Evolutionary conservation across 768 basidiomycete species (phyloP), one percentile per base, ranked within the genome.

Genomic region (Russula griseocarnosa): DNA sequence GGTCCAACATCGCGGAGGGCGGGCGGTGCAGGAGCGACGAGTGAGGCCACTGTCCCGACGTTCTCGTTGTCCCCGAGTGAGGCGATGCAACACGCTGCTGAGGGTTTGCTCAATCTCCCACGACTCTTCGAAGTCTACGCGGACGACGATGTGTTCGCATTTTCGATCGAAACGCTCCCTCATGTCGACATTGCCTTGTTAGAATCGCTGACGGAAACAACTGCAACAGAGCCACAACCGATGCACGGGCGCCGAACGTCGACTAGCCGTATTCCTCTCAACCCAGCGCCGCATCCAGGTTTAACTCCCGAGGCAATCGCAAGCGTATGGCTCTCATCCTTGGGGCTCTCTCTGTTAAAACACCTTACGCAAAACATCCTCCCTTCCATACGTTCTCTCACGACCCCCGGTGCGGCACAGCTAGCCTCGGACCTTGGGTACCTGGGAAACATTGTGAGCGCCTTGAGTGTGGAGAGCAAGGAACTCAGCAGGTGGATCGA

Each of bases 51-150:
- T 38, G 83, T 98, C 7, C 97, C 97, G 2, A 91, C 84, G 7
- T 99, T 99, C 77, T 97, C 94, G 1, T 80, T 98, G 14, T 92
- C 91, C 11, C 95, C 94, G 1, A 96, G 87, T 60, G 91, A 93
- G 59, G 86, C 83, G 5, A 87, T 97, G 65, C 90, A 94, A 64
- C 85, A 86, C 62, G 87, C 98, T 36, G 90, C 92, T 3, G 97
- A 98, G 71, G 94, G 94, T n/a, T 76, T 99, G 38, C 79, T 98
- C 36, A 97, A 96, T 76, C 83, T 99, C 3, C 93, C 96, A 2
- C 78, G 94, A 61, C 77, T 98, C 18, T 97, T 98, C 71, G 95
- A 98, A 74, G 89, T 95, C 20, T 96, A 97, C 71, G 92, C 90
- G 8, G 87, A 88, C 62, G 94, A 98, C 72, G 93, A 94, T 65